These are phyloP conservation scores for Blastomyces emzantsi DNA, from an alignment of 2,329 filamentous ascomycete genomes.

Conservation along the genomic window DNA sequence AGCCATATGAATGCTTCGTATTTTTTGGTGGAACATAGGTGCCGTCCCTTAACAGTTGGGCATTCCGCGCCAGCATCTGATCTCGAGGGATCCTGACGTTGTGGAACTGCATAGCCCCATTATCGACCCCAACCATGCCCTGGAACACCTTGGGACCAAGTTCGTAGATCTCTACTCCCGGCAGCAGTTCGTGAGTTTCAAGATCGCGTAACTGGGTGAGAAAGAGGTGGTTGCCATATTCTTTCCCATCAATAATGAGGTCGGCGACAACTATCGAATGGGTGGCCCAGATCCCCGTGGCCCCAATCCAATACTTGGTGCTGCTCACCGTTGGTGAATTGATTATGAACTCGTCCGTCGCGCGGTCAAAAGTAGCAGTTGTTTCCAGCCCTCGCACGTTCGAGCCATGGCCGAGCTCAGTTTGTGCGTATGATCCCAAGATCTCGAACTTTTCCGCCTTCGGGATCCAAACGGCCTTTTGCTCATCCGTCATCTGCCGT, in stretches of 20 bases:
- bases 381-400: constrained; percentile 27
- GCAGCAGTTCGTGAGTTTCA: constrained; percentile 20
- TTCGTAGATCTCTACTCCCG: constrained; percentile 25
- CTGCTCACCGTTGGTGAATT: constrained; percentile 23
- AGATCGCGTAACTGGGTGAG: constrained; percentile 24
- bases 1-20: constrained; percentile 27
- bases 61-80: constrained; percentile 26
- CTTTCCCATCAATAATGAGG: constrained; percentile 22
- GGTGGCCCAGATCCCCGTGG: constrained; percentile 21
- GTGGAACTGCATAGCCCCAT: constrained; percentile 29
- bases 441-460: constrained; percentile 22
- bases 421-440: constrained; percentile 25
- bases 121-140: constrained; percentile 20
- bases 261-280: constrained; percentile 27
- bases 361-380: constrained; percentile 24
- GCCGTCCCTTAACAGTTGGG: constrained; percentile 25
- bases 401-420: constrained; percentile 28
- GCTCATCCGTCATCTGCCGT: constrained; percentile 20
- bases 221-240: constrained; percentile 26
- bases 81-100: constrained; percentile 27
- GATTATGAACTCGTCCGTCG: constrained; percentile 25
- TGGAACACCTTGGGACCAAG: constrained; percentile 22
- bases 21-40: constrained; percentile 23
- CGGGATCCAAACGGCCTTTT: constrained; percentile 21
- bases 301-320: constrained; percentile 28